Base-by-base conservation (phyloP, 202 grass and related monocot genomes). In the Digitaria exilis region DNA sequence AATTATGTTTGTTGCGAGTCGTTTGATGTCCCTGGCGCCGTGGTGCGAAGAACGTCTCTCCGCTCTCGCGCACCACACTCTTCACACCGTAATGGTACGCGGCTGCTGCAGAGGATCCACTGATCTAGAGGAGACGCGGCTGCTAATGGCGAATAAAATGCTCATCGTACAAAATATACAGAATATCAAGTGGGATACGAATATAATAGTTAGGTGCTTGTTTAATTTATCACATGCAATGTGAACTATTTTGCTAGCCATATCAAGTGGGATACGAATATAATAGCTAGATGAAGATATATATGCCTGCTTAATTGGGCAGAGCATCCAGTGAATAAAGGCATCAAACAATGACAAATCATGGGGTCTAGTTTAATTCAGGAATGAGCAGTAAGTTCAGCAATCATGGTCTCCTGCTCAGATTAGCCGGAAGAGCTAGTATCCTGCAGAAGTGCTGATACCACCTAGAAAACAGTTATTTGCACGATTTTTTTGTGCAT, bases 81-180 rank as follows among this genome's bases (percentile, higher is more conserved):
- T 34, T 34, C 32, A 2, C 32, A 34, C 32, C 32, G 3, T 34
- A 34, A 34, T 34, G 32, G 32, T 4, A 2, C 32, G 32, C 32
- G 32, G 32, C 32, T 34, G 32, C 32, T 4, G 32, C 32, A 4
- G 32, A 34, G 32, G 32, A 34, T 34, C 32, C 32, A 34, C 32
- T 34, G 32, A 34, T 34, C 32, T 34, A 34, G 32, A 34, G 32
- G 32, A 34, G 32, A 4, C 4, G 32, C 2, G 32, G 32, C 32
- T 4, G 32, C n/a, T n/a, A n/a, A n/a, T 96, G 93, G 58, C 91
- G 89, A 94, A 94, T 71, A 79, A 99, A 88, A 91, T 92, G 84
- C n/a, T 96, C 97, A 84, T 99, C 97, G 93, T 99, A 84, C 42
- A 91, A 78, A 87, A 80, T 22, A 87, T 68, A 84, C 7, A 17